These are phyloP conservation scores for Plasmodium malariae DNA, from an alignment of 169 alveolate species.

Conservation along the genomic window DNA sequence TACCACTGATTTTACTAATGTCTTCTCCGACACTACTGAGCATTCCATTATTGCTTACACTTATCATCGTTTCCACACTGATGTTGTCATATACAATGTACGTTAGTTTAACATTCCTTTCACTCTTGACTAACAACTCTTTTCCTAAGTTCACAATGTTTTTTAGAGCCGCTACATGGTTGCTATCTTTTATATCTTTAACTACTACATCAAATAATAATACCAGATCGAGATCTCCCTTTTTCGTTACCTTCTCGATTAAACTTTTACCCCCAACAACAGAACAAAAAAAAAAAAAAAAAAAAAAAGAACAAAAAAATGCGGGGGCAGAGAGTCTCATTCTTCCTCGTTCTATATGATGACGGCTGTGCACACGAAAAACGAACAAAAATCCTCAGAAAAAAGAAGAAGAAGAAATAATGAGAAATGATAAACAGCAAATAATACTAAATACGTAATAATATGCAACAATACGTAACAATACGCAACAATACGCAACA, in stretches of 20 bases:
- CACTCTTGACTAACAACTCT: conserved; percentile 13
- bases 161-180: background rate
- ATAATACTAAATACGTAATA: background rate
- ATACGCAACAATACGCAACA: background rate
- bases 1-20: background rate
- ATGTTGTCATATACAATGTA: conserved; percentile 38
- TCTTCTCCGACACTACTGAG: background rate
- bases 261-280: background rate
- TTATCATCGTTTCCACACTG: conserved; percentile 6
- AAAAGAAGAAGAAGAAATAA: background rate
- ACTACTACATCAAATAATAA: conserved; percentile 24
- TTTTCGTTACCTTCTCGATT: conserved; percentile 21
- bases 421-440: background rate
- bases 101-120: conserved; percentile 1
- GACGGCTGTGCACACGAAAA: too few species aligned
- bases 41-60: background rate
- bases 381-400: background rate
- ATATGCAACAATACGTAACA: background rate
- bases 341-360: background rate
- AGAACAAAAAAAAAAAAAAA: background rate
- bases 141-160: conserved; percentile 24
- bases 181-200: background rate
- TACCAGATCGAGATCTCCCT: conserved; percentile 61
- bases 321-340: conserved; percentile 9
- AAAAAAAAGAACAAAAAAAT: too few species aligned